Base-by-base conservation (phyloP, 768 basidiomycete genomes). In the Mycena amicta region DNA sequence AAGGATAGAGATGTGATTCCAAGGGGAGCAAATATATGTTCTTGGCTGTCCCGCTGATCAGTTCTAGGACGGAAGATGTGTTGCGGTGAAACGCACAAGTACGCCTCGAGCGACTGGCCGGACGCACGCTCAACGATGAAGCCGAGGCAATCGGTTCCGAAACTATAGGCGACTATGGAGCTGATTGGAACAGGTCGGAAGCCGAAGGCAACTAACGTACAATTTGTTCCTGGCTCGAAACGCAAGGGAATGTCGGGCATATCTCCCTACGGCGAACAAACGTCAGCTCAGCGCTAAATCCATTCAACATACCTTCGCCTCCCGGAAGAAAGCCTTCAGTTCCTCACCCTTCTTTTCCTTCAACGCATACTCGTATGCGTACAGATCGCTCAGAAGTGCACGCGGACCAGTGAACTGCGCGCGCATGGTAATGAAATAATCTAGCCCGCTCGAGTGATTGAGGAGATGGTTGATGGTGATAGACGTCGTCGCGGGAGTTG, bases 171-270 rank as follows among this genome's bases (percentile, higher is more conserved):
- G 39, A 63, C 72, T 73, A 30, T 6, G 43, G 39, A 23, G 11
- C 3, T n/a, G n/a, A n/a, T n/a, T n/a, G n/a, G n/a, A n/a, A n/a
- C n/a, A n/a, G 29, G 2, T 28, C 22, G 41, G 33, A 12, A 6
- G 15, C n/a, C n/a, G n/a, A n/a, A n/a, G n/a, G n/a, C n/a, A n/a
- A n/a, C n/a, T 8, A 15, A 62, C 65, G 16, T 37, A 72, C 71
- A 74, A 50, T 67, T 55, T 8, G 69, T 66, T 11, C 72, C 73
- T 2, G 73, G 73, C 50, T 73, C 68, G 40, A 66, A 70, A 22
- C 62, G 60, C 4, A 73, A 55, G 3, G 67, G 68, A 18, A 70
- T 59, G 0, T 55, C 60, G 1, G 69, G 67, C 29, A 62, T 65
- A 5, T 55, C 23, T 13, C 69, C 70, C 69, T 72, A 4, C 26